Conservation (phyloP, 1,284 basidiomycete genomes). For the Pyrrhoderma lamaoense region DNA sequence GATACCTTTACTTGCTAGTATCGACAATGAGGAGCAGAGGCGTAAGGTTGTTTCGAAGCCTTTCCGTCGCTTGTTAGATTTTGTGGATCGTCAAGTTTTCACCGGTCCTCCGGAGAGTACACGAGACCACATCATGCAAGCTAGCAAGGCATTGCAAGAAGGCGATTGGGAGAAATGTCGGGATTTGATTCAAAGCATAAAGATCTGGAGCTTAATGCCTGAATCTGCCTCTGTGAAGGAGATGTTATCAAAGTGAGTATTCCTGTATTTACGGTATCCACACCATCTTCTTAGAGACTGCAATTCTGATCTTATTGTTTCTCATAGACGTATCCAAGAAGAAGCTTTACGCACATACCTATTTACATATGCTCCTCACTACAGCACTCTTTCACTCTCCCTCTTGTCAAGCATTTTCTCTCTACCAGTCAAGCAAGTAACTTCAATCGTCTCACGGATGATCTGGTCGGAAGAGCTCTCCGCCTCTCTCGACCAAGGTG, state of each 20-base stretch:
- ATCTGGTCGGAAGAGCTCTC: slow-evolving; percentile 97
- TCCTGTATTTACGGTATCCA: background rate
- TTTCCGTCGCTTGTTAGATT: slow-evolving; percentile 93
- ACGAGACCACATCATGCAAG: slow-evolving; percentile 98
- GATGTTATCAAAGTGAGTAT: slow-evolving; percentile 82
- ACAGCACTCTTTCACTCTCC: slow-evolving; percentile 84
- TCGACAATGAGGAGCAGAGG: slow-evolving; percentile 90
- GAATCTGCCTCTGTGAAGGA: slow-evolving; percentile 84
- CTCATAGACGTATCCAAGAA: slow-evolving; percentile 86
- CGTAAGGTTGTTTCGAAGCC: slow-evolving; percentile 90
- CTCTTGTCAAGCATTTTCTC: slow-evolving; percentile 87
- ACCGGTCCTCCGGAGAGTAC: slow-evolving; percentile 98
- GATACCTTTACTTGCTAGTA: slow-evolving; percentile 91
- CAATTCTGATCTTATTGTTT: slow-evolving; percentile 15
- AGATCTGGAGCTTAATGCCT: slow-evolving; percentile 97
- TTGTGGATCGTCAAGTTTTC: slow-evolving; percentile 96
- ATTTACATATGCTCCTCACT: slow-evolving; percentile 96
- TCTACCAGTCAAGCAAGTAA: slow-evolving; percentile 72
- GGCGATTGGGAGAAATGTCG: slow-evolving; percentile 97
- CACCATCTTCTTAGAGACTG: background rate
- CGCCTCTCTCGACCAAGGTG: slow-evolving; percentile 88
- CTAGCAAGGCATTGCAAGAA: slow-evolving; percentile 91
- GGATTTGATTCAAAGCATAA: slow-evolving; percentile 91
- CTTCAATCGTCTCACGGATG: slow-evolving; percentile 95
- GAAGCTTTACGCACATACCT: slow-evolving; percentile 96